Conservation (phyloP, 2,329 filamentous ascomycete genomes). For the Cercospora nicotianae region DNA sequence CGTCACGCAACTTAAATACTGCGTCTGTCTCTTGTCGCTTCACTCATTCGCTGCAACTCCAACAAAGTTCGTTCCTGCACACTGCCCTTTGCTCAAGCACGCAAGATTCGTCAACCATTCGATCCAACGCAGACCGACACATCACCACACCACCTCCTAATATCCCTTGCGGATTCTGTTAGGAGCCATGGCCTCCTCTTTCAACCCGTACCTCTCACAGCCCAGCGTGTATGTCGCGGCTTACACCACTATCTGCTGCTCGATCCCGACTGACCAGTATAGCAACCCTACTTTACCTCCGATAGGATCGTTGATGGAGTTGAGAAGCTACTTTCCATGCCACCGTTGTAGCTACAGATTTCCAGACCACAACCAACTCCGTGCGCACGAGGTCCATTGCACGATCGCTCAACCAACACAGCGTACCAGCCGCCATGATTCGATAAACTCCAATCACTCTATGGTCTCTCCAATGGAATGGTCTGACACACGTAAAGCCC, state of each 20-base stretch:
- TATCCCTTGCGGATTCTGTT: background rate
- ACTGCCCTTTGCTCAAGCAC: conserved; percentile 4
- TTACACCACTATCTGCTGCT: background rate
- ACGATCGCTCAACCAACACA: background rate
- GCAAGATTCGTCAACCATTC: background rate
- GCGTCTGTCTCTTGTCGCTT: conserved; percentile 12
- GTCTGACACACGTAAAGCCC: background rate
- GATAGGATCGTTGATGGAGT: conserved; percentile 1
- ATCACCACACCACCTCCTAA: background rate
- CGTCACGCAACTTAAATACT: conserved; percentile 21
- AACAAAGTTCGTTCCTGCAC: conserved; percentile 22
- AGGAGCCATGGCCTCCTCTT: background rate
- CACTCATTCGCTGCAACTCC: conserved; percentile 17
- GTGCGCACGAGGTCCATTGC: background rate
- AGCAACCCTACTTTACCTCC: conserved; percentile 5
- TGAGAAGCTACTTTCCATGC: background rate
- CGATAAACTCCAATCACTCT: conserved; percentile 8
- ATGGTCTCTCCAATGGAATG: background rate
- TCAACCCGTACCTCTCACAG: background rate
- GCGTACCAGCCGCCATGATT: background rate
- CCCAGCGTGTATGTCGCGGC: conserved; percentile 1
- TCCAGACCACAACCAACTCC: background rate
- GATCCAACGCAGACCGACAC: background rate
- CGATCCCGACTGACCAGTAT: background rate
- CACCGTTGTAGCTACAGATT: background rate